Conservation (phyloP, 371 early-diverging fungal species). For the Chytridiales sp. region DNA sequence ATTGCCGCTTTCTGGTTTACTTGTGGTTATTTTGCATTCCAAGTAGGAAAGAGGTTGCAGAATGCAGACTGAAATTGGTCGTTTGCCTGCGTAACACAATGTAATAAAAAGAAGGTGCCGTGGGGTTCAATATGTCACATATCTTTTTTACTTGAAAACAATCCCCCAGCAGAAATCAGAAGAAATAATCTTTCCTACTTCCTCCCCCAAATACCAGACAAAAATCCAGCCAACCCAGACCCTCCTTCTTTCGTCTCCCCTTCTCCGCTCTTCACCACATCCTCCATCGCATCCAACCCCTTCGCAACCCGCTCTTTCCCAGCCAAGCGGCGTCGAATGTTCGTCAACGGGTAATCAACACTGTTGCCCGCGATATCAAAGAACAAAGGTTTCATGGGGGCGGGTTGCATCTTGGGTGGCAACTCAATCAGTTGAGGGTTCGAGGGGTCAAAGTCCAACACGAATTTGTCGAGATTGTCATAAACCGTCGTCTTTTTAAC, state of each 20-base stretch:
- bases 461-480: constrained; percentile 15
- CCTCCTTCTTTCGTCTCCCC: background rate
- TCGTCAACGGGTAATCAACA: constrained; percentile 59
- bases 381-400: constrained; percentile 75
- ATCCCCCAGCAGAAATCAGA: no score
- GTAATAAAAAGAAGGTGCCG: no score
- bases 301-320: constrained; percentile 7
- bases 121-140: no score
- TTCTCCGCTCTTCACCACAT: background rate
- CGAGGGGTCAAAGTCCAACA: constrained; percentile 15
- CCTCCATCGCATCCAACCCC: background rate
- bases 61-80: no score
- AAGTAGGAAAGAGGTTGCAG: no score
- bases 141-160: no score
- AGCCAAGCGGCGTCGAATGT: constrained; percentile 18
- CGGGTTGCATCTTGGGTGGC: constrained; percentile 67
- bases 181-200: constrained; percentile 12
- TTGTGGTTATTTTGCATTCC: no score
- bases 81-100: no score
- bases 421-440: constrained; percentile 59
- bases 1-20: no score
- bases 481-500: no score
- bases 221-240: constrained; percentile 17
- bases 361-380: constrained; percentile 77
- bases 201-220: constrained; percentile 27